A percentile compares a stretch with the other conserved stretches of the same genome.
phyloP scores from a whole-genome alignment of 2,329 filamentous ascomycete species.

The Hypoxylon sp. region DNA sequence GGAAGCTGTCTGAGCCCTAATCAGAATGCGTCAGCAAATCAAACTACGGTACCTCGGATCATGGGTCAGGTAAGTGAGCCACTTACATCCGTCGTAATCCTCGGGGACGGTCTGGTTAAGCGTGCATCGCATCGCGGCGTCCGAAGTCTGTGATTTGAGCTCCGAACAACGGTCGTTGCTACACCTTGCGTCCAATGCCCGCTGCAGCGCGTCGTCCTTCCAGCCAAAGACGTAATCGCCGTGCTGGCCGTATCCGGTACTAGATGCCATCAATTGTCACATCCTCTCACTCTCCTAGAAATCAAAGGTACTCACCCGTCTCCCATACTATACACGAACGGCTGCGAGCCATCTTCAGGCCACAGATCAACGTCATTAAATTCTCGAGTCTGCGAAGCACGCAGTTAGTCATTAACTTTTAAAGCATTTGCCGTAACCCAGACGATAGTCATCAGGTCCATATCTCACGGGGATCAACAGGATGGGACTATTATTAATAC shows the following conservation, averaged over 20 bases:
- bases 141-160: slow-evolving; percentile 42
- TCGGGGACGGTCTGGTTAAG: slow-evolving; percentile 40
- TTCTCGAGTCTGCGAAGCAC: slow-evolving; percentile 25
- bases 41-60: too few species aligned
- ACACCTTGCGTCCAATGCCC: slow-evolving; percentile 49
- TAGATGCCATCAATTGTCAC: slow-evolving; percentile 13
- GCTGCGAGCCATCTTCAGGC: slow-evolving; percentile 51
- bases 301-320: slow-evolving; percentile 38
- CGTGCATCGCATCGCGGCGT: slow-evolving; percentile 42
- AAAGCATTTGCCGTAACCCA: background rate
- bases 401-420: background rate
- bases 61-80: background rate
- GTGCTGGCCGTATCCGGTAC: slow-evolving; percentile 53
- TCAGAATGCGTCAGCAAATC: slow-evolving; percentile 12
- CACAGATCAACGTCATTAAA: slow-evolving; percentile 45
- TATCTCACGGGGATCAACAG: background rate
- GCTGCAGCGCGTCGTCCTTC: slow-evolving; percentile 55
- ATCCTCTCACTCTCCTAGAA: background rate
- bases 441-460: background rate
- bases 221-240: slow-evolving; percentile 56
- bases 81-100: slow-evolving; percentile 43
- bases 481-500: background rate
- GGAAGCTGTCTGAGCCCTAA: slow-evolving; percentile 39
- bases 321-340: slow-evolving; percentile 45
- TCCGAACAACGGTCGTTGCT: slow-evolving; percentile 46